Evolutionary conservation across 106 monocot genomes (phyloP).

Genomic region (Ottelia alismoides): DNA sequence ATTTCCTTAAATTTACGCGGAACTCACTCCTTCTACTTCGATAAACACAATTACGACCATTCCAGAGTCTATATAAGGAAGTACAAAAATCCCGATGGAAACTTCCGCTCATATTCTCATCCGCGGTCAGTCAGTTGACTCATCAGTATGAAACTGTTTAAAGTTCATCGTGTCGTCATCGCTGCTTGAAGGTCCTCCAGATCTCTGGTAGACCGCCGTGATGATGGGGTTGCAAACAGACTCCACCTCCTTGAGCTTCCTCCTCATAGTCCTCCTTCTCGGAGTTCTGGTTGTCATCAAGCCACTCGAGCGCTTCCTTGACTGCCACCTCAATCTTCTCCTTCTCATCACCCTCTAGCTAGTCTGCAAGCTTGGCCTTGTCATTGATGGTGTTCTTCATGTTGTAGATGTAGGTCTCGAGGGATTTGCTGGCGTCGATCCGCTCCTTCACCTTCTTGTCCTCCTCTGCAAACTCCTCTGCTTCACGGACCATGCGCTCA

Average conservation of each 20-base stretch:
- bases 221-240: conserved; percentile 15
- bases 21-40: no score
- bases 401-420: conserved; percentile 13
- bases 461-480: conserved; percentile 18
- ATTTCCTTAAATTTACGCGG: no score
- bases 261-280: conserved; percentile 14
- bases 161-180: not conserved
- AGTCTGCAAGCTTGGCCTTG: conserved; percentile 4
- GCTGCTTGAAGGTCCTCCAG: not conserved
- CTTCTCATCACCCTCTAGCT: conserved; percentile 14
- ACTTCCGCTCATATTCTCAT: no score
- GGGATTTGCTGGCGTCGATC: conserved; percentile 11
- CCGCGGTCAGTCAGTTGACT: no score
- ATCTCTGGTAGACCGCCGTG: conserved; percentile 3
- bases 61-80: no score
- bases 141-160: not conserved
- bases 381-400: conserved; percentile 15
- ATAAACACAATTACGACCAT: no score
- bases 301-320: conserved; percentile 10
- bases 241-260: conserved; percentile 15
- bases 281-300: conserved; percentile 4
- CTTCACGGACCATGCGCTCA: conserved; percentile 16
- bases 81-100: no score
- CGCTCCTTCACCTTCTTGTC: conserved; percentile 25
- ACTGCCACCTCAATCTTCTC: conserved; percentile 8